Percentiles rank a stretch among this genome's conserved stretches.
Evolutionary conservation across 805 yeast genomes (phyloP).

Genomic region (Clavispora santaluciae): DNA sequence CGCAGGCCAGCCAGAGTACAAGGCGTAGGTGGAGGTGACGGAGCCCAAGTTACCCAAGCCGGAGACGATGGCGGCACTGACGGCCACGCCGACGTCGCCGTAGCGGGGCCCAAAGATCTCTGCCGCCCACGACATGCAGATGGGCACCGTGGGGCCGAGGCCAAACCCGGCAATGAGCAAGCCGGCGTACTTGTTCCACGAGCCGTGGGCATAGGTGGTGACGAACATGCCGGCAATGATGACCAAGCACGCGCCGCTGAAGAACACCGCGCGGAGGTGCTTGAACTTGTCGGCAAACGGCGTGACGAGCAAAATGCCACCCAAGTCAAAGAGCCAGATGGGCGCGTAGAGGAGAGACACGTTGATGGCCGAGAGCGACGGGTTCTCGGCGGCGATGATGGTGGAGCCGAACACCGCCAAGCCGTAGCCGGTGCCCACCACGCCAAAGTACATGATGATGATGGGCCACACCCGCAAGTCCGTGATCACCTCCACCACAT

Average conservation of each 20-base stretch:
- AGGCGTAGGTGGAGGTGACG: slow-evolving; percentile 79
- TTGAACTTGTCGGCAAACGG: slow-evolving; percentile 74
- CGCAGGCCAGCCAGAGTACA: slow-evolving; percentile 83
- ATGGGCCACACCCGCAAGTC: slow-evolving; percentile 78
- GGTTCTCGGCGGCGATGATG: slow-evolving; percentile 60
- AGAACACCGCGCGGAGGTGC: slow-evolving; percentile 55
- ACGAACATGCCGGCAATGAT: slow-evolving; percentile 74
- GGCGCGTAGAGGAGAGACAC: slow-evolving; percentile 81
- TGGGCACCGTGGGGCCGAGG: slow-evolving; percentile 87
- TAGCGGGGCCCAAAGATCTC: slow-evolving; percentile 66
- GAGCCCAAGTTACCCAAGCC: slow-evolving; percentile 87
- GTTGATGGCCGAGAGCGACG: slow-evolving; percentile 57
- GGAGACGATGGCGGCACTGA: slow-evolving; percentile 74
- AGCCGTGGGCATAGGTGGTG: slow-evolving; percentile 65
- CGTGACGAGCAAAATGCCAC: slow-evolving; percentile 67
- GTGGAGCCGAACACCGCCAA: slow-evolving; percentile 82
- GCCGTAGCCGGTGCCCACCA: slow-evolving; percentile 88
- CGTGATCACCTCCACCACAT: slow-evolving; percentile 47
- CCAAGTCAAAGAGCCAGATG: slow-evolving; percentile 82
- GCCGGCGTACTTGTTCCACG: slow-evolving; percentile 80
- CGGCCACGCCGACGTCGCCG: slow-evolving; percentile 84
- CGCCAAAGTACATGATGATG: slow-evolving; percentile 85
- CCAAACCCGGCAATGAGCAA: slow-evolving; percentile 80
- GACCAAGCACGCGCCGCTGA: slow-evolving; percentile 56
- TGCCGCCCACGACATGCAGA: slow-evolving; percentile 77